These are phyloP conservation scores for Cryptococcus hybrid DNA, from an alignment of 1,284 basidiomycete species.

Conservation along the genomic window DNA sequence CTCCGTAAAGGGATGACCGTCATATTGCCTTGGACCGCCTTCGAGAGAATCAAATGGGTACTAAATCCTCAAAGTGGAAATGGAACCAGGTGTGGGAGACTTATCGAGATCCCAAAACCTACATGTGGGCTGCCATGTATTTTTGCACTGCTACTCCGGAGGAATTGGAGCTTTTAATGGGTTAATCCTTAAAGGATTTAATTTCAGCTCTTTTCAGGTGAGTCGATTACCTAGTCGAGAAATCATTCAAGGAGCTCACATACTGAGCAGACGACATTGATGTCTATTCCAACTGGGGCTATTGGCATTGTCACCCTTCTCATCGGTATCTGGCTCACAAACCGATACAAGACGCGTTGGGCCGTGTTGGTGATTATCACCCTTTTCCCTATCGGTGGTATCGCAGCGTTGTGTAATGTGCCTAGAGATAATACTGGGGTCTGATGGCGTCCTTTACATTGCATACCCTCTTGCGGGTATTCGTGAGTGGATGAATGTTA, in stretches of 20 bases:
- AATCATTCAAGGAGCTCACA: slow-evolving; percentile 32
- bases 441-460: slow-evolving; percentile 41
- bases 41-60: slow-evolving; percentile 49
- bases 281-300: slow-evolving; percentile 54
- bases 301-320: slow-evolving; percentile 54
- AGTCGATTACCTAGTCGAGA: neutral
- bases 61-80: slow-evolving; percentile 45
- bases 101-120: slow-evolving; percentile 44
- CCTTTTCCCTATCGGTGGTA: slow-evolving; percentile 43
- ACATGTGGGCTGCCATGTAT: slow-evolving; percentile 38
- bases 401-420: slow-evolving; percentile 34
- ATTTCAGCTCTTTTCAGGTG: neutral
- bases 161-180: slow-evolving; percentile 48
- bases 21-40: slow-evolving; percentile 48
- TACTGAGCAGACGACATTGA: slow-evolving; percentile 44
- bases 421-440: slow-evolving; percentile 19
- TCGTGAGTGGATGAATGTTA: slow-evolving; percentile 3
- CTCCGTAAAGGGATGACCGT: slow-evolving; percentile 41
- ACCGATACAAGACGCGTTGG: slow-evolving; percentile 56
- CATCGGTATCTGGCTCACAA: slow-evolving; percentile 52
- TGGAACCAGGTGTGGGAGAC: slow-evolving; percentile 49
- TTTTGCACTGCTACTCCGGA: slow-evolving; percentile 40
- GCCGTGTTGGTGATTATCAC: slow-evolving; percentile 52
- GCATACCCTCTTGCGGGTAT: slow-evolving; percentile 35
- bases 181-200: slow-evolving; percentile 31